Base-by-base conservation (phyloP, 176 grass and related monocot genomes). In the Microstegium vimineum region DNA sequence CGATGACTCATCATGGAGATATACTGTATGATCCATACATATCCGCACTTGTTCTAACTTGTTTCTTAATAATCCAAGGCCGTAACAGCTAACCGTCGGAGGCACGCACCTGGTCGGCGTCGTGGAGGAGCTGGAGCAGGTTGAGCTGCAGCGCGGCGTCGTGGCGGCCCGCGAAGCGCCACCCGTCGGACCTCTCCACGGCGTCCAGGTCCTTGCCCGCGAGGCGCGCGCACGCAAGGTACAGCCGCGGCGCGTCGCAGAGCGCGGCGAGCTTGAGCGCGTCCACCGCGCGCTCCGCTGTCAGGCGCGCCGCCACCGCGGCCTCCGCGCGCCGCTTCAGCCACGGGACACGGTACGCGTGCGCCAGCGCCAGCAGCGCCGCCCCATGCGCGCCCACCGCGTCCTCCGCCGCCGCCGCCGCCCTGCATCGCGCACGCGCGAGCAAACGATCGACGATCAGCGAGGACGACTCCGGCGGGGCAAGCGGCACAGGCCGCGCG, bases 231-330 rank as follows among this genome's bases (percentile, higher is more conserved):
- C 94, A 97, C 38, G 59, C 42, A 7, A 87, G 75, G 72, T 64
- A 64, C 78, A 97, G 86, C 54, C 91, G 76, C 47, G 89, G 91
- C 68, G 91, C 91, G 74, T 93, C 89, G 70, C 91, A 97, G 71
- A 97, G 85, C 63, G 54, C 63, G 10, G 94, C 91, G 38, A 97
- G 84, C 81, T 97, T 97, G 71, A 88, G 23, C 28, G 75, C 81
- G 80, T 97, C 94, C 47, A 91, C 79, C 16, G 66, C 94, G 37
- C 70, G 63, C 2, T 82, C 90, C 23, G 84, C 34, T 1, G 63
- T 79, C 70, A 97, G 60, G 23, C 86, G 84, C 51, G 83, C 86
- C 61, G 86, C 89, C 76, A 88, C 69, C 17, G 61, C 91, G 22
- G 71, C 91, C 78, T 93, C 94, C 46, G 86, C 88, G 8, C 32